Conservation (phyloP, 2,329 filamentous ascomycete genomes). For the Colletotrichum sansevieriae region DNA sequence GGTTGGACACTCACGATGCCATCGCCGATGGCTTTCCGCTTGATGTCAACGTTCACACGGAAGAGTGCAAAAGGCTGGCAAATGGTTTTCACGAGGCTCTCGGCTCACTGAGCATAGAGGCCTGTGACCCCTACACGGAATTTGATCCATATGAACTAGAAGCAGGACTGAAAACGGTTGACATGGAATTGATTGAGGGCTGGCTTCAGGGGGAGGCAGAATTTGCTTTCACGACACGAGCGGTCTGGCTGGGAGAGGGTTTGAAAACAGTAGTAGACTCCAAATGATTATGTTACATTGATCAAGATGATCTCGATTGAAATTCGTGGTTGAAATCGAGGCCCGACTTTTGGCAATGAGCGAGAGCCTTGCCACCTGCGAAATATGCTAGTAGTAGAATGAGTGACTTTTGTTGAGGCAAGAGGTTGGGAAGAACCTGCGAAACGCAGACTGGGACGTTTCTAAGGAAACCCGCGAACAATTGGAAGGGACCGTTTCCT, state of each 20-base stretch:
- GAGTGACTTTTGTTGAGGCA: neutral
- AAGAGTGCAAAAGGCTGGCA: neutral
- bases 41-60: neutral
- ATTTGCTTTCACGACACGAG: neutral
- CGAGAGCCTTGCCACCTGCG: neutral
- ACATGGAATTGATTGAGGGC: neutral
- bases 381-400: neutral
- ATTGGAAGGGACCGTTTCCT: constrained; percentile 5
- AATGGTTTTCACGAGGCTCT: neutral
- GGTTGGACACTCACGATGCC: constrained; percentile 19
- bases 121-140: neutral
- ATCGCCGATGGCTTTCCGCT: neutral
- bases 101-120: neutral
- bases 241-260: neutral
- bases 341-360: neutral
- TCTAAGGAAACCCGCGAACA: constrained; percentile 1
- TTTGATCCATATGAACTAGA: neutral
- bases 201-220: neutral
- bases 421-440: neutral
- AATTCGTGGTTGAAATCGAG: neutral
- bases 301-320: neutral
- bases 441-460: neutral
- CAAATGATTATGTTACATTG: constrained; percentile 23
- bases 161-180: neutral
- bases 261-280: constrained; percentile 7